A percentile compares a stretch with the other conserved stretches of the same genome.
Evolutionary conservation across 2,329 filamentous ascomycete genomes (phyloP).

Genomic region (Fusarium phyllophilum): DNA sequence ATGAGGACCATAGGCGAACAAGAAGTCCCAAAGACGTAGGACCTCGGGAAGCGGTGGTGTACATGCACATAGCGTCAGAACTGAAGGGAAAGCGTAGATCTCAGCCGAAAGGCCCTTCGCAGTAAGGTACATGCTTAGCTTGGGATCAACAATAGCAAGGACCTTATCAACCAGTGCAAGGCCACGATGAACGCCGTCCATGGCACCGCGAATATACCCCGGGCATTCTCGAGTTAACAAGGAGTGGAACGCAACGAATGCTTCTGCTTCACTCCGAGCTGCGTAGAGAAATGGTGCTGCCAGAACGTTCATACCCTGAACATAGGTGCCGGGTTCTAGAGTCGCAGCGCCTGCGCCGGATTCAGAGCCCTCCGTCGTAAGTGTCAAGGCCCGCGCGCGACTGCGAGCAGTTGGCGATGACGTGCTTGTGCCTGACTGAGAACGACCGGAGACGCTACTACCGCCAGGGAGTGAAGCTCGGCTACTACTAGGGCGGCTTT

Average conservation of each 20-base stretch:
- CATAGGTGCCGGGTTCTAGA: constrained; percentile 83
- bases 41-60: constrained; percentile 96
- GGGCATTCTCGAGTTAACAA: constrained; percentile 90
- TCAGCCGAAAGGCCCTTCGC: constrained; percentile 90
- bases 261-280: constrained; percentile 92
- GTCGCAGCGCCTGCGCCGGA: constrained; percentile 61
- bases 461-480: constrained; percentile 49
- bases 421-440: constrained; percentile 52
- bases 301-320: constrained; percentile 99
- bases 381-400: constrained; percentile 65
- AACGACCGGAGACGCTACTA: constrained; percentile 47
- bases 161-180: constrained; percentile 92
- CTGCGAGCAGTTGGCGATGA: constrained; percentile 59
- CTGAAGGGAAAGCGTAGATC: constrained; percentile 95
- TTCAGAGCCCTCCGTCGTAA: constrained; percentile 73
- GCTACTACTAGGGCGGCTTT: constrained; percentile 53
- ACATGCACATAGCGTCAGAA: constrained; percentile 93
- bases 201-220: constrained; percentile 92
- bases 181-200: constrained; percentile 96
- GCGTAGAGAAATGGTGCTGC: constrained; percentile 96
- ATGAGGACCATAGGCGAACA: constrained; percentile 95
- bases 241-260: constrained; percentile 88
- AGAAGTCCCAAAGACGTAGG: constrained; percentile 92
- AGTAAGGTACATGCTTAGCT: constrained; percentile 84
- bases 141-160: constrained; percentile 88